Base-by-base conservation (phyloP, 257 asterid genomes). In the Linderniella brevidens region DNA sequence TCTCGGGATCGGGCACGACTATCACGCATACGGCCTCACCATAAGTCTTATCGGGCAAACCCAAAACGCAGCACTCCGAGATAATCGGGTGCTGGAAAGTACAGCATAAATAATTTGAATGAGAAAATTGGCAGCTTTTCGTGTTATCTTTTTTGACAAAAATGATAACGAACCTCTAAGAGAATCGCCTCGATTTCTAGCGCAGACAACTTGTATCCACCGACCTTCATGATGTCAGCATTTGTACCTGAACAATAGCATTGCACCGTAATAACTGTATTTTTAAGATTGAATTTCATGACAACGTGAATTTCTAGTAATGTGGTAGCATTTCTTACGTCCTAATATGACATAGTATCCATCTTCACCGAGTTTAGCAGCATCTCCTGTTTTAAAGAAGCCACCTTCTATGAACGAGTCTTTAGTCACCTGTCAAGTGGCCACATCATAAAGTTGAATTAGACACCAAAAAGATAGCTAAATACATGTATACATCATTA, bases 191-290 rank as follows among this genome's bases (percentile, higher is more conserved):
- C 98, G 52, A 88, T 88, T 73, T 88, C 98, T 56, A 88, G 75
- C 1, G 98, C 98, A 36, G 98, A 88, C 61, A 88, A 71, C 66
- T 88, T 88, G 46, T 74, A 88, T 37, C 98, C 98, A 18, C 98
- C 98, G 46, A 78, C 93, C 75, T 88, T 88, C 92, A 88, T 80
- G 59, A 88, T 88, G 66, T 88, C 98, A 51, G 98, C 98, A 74
- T 77, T 84, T 32, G 90, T 84, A 61, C 98, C 98, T 88, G 73
- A 54, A 37, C 37, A 50, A 19, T 8, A 49, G 8, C 18, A 5
- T 49, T 46, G 11, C 12, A 19, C 8, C 3, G 15, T 19, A 14
- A 12, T n/a, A n/a, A n/a, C n/a, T n/a, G n/a, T n/a, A n/a, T 37
- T 14, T 41, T 35, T 17, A 15, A 5, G 45, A 32, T 11, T 42